Evolutionary conservation across 1,284 basidiomycete genomes (phyloP).

Genomic region (Omphalotus olearius): DNA sequence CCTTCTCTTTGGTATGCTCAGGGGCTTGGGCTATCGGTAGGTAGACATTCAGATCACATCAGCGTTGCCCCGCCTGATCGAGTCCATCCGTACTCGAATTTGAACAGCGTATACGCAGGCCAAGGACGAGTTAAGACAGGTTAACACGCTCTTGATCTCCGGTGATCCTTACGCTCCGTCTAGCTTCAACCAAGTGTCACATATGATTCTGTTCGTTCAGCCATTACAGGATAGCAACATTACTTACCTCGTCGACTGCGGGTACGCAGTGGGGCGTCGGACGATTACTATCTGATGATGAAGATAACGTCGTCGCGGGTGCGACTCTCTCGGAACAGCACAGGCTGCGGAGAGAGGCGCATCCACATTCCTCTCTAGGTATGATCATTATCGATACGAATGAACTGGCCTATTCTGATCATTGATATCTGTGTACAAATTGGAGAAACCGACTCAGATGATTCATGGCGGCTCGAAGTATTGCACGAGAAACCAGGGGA

Average conservation of each 20-base stretch:
- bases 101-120: slow-evolving; percentile 5
- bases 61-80: too few species aligned
- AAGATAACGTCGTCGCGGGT: slow-evolving; percentile 19
- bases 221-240: slow-evolving; percentile 25
- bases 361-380: slow-evolving; percentile 25
- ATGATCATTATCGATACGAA: not conserved
- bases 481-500: slow-evolving; percentile 20
- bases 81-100: too few species aligned
- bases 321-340: slow-evolving; percentile 27
- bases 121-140: slow-evolving; percentile 9
- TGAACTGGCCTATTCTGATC: not conserved
- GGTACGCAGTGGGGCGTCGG: slow-evolving; percentile 22
- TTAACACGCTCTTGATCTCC: not conserved
- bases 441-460: not conserved
- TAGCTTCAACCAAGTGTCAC: slow-evolving; percentile 19
- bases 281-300: slow-evolving; percentile 26
- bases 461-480: slow-evolving; percentile 29
- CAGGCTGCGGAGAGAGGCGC: slow-evolving; percentile 20
- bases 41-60: not conserved
- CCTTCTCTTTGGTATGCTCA: slow-evolving; percentile 31
- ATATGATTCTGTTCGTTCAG: slow-evolving; percentile 36
- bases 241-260: slow-evolving; percentile 29
- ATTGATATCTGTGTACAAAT: not conserved
- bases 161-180: slow-evolving; percentile 23
- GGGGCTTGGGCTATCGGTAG: slow-evolving; percentile 34